A percentile compares a stretch with the other conserved stretches of the same genome.
These are phyloP conservation scores for Hypsizygus marmoreus DNA, from an alignment of 768 basidiomycete species.

Conservation along the genomic window DNA sequence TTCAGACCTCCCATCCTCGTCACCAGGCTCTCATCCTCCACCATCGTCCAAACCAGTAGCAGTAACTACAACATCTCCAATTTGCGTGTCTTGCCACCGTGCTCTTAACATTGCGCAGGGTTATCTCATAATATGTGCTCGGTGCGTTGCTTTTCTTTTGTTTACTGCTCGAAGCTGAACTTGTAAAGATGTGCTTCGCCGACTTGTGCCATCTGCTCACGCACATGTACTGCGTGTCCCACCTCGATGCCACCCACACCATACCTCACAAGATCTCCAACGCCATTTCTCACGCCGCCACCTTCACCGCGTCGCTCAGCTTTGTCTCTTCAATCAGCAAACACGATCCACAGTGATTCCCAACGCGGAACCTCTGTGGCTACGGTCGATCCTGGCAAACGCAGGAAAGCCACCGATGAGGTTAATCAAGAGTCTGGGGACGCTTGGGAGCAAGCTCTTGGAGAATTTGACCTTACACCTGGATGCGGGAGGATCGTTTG, in stretches of 20 bases:
- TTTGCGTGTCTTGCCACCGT: constrained; percentile 32
- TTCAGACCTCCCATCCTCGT: no score
- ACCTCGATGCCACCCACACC: constrained; percentile 41
- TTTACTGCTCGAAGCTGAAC: background rate
- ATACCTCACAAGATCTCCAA: constrained; percentile 38
- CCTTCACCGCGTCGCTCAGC: constrained; percentile 31
- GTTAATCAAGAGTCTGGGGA: constrained; percentile 17
- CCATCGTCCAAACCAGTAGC: constrained; percentile 3
- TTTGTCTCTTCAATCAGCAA: constrained; percentile 29
- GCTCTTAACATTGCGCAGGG: constrained; percentile 22
- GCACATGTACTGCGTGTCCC: constrained; percentile 40
- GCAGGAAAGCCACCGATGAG: constrained; percentile 14
- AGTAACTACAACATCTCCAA: constrained; percentile 3
- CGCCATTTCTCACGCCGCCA: constrained; percentile 31
- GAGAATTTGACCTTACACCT: constrained; percentile 21
- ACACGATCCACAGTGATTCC: constrained; percentile 23
- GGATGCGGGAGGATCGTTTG: constrained; percentile 47
- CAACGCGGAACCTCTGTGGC: constrained; percentile 1
- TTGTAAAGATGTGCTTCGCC: constrained; percentile 36
- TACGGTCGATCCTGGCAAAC: constrained; percentile 13
- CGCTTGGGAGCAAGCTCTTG: background rate
- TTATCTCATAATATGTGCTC: constrained; percentile 25
- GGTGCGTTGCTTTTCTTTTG: constrained; percentile 18
- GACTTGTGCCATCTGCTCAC: constrained; percentile 46
- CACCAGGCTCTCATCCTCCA: background rate